These are phyloP conservation scores for Schizochytrium sp. DNA, from an alignment of 108 stramenopile genomes.

Conservation along the genomic window DNA sequence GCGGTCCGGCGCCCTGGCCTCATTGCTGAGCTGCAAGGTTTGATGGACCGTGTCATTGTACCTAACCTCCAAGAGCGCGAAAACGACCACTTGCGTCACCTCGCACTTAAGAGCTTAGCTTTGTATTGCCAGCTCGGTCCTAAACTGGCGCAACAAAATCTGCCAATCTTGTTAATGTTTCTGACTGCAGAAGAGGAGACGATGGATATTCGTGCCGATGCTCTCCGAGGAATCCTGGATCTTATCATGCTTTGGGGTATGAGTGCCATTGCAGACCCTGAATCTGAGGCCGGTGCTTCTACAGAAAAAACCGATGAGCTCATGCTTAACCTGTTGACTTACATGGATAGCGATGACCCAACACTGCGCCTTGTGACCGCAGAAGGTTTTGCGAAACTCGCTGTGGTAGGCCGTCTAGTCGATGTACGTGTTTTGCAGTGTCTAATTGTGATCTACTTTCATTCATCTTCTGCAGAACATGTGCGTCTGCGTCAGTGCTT, in stretches of 20 bases:
- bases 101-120: constrained; percentile 30
- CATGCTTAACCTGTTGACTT: neutral
- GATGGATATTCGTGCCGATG: constrained; percentile 14
- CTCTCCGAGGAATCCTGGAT: constrained; percentile 43
- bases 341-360: constrained; percentile 44
- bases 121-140: constrained; percentile 21
- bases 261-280: neutral
- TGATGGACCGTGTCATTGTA: constrained; percentile 38
- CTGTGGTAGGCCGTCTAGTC: constrained; percentile 51
- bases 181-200: constrained; percentile 35
- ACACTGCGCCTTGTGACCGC: constrained; percentile 34
- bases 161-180: neutral
- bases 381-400: constrained; percentile 51
- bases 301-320: neutral
- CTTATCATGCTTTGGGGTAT: constrained; percentile 42
- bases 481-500: constrained; percentile 44
- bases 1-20: neutral
- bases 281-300: neutral
- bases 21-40: constrained; percentile 10
- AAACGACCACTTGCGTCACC: constrained; percentile 9
- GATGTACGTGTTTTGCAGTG: constrained; percentile 50
- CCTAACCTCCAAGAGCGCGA: constrained; percentile 50
- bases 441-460: constrained; percentile 40
- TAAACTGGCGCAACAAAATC: neutral
- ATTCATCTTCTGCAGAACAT: neutral